Percentiles rank a stretch among this genome's conserved stretches.
Evolutionary conservation across 2,329 filamentous ascomycete species (phyloP).

Genomic region (Ceratocystis eucalypticola): DNA sequence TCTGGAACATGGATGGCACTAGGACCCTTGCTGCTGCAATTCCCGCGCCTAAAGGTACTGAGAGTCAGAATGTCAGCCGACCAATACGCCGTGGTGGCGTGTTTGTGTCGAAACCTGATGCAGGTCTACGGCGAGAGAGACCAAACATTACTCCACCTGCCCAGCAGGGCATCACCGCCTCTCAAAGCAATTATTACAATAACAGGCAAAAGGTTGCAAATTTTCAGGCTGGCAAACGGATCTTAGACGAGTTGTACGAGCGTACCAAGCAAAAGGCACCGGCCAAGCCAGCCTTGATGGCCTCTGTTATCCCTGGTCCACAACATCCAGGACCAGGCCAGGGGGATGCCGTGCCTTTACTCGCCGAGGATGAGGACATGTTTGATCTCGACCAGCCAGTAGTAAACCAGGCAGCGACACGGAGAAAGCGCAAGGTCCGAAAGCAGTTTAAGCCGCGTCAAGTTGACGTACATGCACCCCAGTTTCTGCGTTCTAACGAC

Average conservation of each 20-base stretch:
- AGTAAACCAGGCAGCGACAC: conserved; percentile 12
- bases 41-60: not conserved
- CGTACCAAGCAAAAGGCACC: conserved; percentile 26
- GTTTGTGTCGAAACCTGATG: conserved; percentile 11
- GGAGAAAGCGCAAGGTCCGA: conserved; percentile 25
- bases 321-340: not conserved
- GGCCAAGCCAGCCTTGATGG: conserved; percentile 14
- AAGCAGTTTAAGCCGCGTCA: conserved; percentile 34
- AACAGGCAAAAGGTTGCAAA: conserved; percentile 21
- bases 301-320: conserved; percentile 1
- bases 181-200: not conserved
- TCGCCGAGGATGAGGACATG: conserved; percentile 4
- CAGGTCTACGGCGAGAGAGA: conserved; percentile 7
- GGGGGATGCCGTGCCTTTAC: not conserved
- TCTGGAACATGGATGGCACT: conserved; percentile 29
- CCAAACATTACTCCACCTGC: not conserved
- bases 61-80: not conserved
- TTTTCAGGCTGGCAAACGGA: conserved; percentile 40
- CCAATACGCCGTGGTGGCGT: not conserved
- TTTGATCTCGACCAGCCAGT: conserved; percentile 4
- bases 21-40: conserved; percentile 24
- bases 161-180: not conserved
- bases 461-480: conserved; percentile 38
- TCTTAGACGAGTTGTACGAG: conserved; percentile 42
- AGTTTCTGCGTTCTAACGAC: conserved; percentile 41